phyloP scores from a whole-genome alignment of 345 rosid genomes.

The Pugionium cornutum region DNA sequence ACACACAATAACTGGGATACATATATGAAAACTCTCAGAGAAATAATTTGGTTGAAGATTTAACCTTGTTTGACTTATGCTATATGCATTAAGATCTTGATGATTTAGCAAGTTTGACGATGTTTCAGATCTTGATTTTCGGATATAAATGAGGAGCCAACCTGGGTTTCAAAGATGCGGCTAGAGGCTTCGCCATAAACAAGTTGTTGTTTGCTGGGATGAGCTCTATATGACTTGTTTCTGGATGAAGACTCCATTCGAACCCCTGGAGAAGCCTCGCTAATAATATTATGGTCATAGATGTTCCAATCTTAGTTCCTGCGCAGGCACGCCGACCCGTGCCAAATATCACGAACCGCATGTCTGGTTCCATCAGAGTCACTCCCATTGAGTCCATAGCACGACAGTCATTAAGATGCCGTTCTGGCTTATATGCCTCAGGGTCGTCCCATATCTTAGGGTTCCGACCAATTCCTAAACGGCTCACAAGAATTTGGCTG shows the following conservation, averaged over 20 bases:
- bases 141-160: constrained; percentile 32
- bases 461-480: constrained; percentile 35
- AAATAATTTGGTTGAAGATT: no score
- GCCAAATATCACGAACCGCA: constrained; percentile 46
- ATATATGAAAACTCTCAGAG: no score
- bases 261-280: constrained; percentile 59
- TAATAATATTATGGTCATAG: constrained; percentile 48
- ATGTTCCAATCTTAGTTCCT: constrained; percentile 38
- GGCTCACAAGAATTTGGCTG: constrained; percentile 40
- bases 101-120: not conserved
- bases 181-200: constrained; percentile 36
- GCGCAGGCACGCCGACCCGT: constrained; percentile 50
- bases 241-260: constrained; percentile 39
- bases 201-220: constrained; percentile 18
- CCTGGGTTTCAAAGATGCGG: constrained; percentile 39
- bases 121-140: not conserved
- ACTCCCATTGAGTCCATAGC: not conserved
- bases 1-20: no score
- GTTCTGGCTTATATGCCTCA: constrained; percentile 35
- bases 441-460: constrained; percentile 42
- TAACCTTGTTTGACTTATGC: no score
- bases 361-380: constrained; percentile 33
- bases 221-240: constrained; percentile 20
- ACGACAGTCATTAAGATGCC: constrained; percentile 21
- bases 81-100: no score